Evolutionary conservation across 257 asterid species (phyloP).

Genomic region (Galeopsis tetrahit): DNA sequence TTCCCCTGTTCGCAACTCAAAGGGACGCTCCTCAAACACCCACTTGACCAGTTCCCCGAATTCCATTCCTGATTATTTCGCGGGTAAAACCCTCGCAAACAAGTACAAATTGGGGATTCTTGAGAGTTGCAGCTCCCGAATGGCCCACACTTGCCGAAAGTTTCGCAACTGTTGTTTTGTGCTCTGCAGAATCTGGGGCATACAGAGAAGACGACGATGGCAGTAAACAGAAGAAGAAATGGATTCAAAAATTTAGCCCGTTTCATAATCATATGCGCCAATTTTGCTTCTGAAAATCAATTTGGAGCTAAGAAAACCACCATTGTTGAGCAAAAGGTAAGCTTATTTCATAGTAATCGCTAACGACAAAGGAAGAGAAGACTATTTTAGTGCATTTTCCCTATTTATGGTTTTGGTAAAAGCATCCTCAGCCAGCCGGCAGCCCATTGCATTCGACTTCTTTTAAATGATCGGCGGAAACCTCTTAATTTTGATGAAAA

Average conservation of each 20-base stretch:
- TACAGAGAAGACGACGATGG: constrained; percentile 19
- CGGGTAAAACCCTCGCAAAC: constrained; percentile 60
- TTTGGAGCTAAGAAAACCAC: not conserved
- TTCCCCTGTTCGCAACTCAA: constrained; percentile 43
- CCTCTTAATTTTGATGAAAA: not conserved
- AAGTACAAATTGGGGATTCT: constrained; percentile 48
- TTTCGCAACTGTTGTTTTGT: constrained; percentile 29
- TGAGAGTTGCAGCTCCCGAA: constrained; percentile 55
- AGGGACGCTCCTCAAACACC: constrained; percentile 52
- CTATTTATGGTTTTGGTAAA: not conserved
- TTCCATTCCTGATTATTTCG: constrained; percentile 47
- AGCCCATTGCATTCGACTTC: not conserved
- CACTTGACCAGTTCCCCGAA: constrained; percentile 56
- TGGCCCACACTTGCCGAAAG: constrained; percentile 49
- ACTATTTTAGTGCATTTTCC: not conserved
- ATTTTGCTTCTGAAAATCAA: constrained; percentile 5
- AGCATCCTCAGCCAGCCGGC: too few relatives aligned
- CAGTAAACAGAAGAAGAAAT: not conserved
- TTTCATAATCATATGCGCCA: constrained; percentile 24
- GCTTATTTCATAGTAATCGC: not conserved
- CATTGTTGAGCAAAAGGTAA: not conserved
- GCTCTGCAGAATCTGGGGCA: constrained; percentile 32
- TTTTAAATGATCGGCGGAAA: not conserved
- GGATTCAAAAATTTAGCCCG: constrained; percentile 6
- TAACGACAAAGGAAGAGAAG: not conserved